These are phyloP conservation scores for Epichloe gansuensis DNA, from an alignment of 2,329 filamentous ascomycete genomes.

Conservation along the genomic window DNA sequence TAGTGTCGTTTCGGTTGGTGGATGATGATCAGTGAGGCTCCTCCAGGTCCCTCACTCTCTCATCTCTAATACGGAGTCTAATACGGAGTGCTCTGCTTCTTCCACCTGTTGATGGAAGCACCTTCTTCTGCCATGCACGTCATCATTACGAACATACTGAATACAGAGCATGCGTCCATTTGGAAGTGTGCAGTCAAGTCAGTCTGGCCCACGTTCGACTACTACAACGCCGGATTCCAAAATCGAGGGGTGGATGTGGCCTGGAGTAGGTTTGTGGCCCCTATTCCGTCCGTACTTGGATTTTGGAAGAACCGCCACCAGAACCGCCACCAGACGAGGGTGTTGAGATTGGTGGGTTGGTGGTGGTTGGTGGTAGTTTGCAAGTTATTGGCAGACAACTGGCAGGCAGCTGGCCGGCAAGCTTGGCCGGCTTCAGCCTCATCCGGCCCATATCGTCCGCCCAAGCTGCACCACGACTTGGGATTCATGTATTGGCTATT, in stretches of 20 bases:
- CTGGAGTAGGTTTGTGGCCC: background rate
- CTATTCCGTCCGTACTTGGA: too few species aligned
- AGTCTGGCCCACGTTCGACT: background rate
- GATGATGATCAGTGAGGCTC: background rate
- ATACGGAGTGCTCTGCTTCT: too few species aligned
- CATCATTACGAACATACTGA: background rate
- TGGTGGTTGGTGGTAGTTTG: too few species aligned
- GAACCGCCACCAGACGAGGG: too few species aligned
- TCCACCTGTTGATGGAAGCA: too few species aligned
- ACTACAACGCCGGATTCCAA: background rate
- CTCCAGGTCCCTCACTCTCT: too few species aligned
- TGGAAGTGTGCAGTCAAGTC: background rate
- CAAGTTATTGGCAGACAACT: background rate
- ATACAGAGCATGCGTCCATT: too few species aligned
- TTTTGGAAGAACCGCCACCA: too few species aligned
- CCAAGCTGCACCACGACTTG: slow-evolving; percentile 5
- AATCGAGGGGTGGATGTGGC: too few species aligned
- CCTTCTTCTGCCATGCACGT: background rate
- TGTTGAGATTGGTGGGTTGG: background rate
- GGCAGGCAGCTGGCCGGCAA: background rate
- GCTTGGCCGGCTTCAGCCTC: background rate
- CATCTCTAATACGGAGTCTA: too few species aligned
- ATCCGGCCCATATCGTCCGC: slow-evolving; percentile 3
- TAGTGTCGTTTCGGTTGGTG: background rate
- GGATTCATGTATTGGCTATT: background rate